Percentiles rank a stretch among this genome's conserved stretches.
Evolutionary conservation across 768 basidiomycete species (phyloP).

Genomic region (Pisolithus microcarpus): DNA sequence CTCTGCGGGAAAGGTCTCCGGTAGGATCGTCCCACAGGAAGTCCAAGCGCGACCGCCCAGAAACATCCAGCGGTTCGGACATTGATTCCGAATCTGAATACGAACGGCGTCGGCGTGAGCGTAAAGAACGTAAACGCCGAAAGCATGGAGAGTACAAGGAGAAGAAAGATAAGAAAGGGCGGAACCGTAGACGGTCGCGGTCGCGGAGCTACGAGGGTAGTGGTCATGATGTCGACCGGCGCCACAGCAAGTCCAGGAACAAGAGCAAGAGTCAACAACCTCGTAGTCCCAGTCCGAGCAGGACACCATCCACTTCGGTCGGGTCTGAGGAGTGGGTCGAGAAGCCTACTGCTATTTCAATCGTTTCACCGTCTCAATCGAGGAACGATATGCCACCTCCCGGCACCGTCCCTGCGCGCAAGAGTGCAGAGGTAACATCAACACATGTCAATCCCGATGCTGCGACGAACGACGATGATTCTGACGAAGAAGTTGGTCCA

Average conservation of each 20-base stretch:
- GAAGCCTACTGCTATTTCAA: conserved; percentile 33
- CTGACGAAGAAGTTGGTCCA: conserved; percentile 74
- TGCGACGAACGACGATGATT: conserved; percentile 33
- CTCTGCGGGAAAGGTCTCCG: conserved; percentile 42
- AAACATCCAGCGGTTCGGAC: conserved; percentile 32
- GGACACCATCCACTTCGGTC: conserved; percentile 22
- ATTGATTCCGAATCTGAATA: conserved; percentile 43
- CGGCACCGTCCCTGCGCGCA: conserved; percentile 11
- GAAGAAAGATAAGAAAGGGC: conserved; percentile 32
- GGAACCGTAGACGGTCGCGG: conserved; percentile 28
- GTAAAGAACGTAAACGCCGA: conserved; percentile 55
- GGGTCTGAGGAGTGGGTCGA: conserved; percentile 51
- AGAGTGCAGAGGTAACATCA: not conserved
- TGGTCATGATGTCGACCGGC: conserved; percentile 27
- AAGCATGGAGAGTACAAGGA: conserved; percentile 41
- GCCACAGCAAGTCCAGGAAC: conserved; percentile 21
- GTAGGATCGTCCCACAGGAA: conserved; percentile 48
- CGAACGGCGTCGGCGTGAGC: conserved; percentile 47
- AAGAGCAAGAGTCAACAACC: conserved; percentile 27
- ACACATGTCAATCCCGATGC: not conserved
- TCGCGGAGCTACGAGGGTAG: conserved; percentile 30
- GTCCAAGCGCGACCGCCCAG: conserved; percentile 51
- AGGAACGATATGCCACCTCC: conserved; percentile 20
- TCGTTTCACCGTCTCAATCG: conserved; percentile 18
- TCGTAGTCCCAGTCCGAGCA: conserved; percentile 28